These are phyloP conservation scores for Anethum foeniculum DNA, from an alignment of 140 eudicot species.

Conservation along the genomic window DNA sequence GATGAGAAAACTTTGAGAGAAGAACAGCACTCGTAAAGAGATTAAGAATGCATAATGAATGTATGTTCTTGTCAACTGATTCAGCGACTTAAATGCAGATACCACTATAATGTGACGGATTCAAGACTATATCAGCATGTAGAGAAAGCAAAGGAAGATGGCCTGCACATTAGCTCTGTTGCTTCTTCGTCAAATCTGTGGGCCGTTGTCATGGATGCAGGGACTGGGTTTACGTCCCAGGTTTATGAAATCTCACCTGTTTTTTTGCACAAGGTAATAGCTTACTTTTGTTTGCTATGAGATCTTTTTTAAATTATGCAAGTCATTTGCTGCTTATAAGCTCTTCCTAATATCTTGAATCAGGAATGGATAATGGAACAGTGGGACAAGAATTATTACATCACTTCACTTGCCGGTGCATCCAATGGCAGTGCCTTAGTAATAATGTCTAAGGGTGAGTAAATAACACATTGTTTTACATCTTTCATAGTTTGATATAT, in stretches of 20 bases:
- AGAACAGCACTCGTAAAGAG: background rate
- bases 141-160: constrained; percentile 51
- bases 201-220: constrained; percentile 64
- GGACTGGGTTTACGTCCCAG: constrained; percentile 51
- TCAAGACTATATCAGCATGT: constrained; percentile 45
- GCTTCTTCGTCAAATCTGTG: constrained; percentile 46
- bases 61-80: background rate
- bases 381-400: constrained; percentile 59
- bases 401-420: constrained; percentile 55
- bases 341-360: background rate
- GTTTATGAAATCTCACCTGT: constrained; percentile 50
- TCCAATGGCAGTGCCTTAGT: constrained; percentile 51
- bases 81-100: constrained; percentile 19
- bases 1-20: background rate
- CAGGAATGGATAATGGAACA: constrained; percentile 72
- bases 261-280: constrained; percentile 47
- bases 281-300: background rate
- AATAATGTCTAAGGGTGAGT: constrained; percentile 55
- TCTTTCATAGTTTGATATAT: background rate
- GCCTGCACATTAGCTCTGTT: constrained; percentile 41
- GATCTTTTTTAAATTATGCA: background rate
- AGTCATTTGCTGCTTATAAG: background rate
- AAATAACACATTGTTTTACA: background rate
- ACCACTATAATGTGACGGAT: constrained; percentile 50
- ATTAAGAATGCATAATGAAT: background rate